Evolutionary conservation across 2,329 filamentous ascomycete species (phyloP).

Genomic region (Pyricularia pennisetigena): DNA sequence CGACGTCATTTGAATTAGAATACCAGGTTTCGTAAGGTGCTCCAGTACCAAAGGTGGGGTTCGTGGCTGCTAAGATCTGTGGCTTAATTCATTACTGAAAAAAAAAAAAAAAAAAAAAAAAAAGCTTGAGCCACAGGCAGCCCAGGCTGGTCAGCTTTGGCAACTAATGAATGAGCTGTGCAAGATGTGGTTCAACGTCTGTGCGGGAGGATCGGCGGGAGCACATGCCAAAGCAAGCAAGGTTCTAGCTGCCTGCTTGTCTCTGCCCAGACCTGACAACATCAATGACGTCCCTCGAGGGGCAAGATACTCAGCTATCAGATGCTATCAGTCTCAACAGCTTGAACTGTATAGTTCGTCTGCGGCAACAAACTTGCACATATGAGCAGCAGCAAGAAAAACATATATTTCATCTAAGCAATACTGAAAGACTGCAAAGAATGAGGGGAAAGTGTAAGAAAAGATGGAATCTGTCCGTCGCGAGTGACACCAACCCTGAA

Average conservation of each 20-base stretch:
- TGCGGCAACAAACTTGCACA: background rate
- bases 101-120: no score
- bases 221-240: background rate
- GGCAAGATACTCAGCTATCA: background rate
- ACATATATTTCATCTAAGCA: background rate
- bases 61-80: background rate
- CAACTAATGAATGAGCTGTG: background rate
- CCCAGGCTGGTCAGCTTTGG: background rate
- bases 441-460: background rate
- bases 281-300: background rate
- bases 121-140: background rate
- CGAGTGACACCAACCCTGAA: background rate
- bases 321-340: background rate
- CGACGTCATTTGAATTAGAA: background rate
- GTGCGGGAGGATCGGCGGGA: background rate
- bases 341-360: background rate
- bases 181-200: background rate
- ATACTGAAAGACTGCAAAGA: background rate
- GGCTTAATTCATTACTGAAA: background rate
- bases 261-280: background rate
- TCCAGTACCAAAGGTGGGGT: background rate
- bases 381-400: background rate
- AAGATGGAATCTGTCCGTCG: background rate
- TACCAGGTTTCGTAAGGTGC: background rate
- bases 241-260: background rate